These are phyloP conservation scores for Eucalyptus polyanthemos DNA, from an alignment of 345 rosid genomes.

Conservation along the genomic window DNA sequence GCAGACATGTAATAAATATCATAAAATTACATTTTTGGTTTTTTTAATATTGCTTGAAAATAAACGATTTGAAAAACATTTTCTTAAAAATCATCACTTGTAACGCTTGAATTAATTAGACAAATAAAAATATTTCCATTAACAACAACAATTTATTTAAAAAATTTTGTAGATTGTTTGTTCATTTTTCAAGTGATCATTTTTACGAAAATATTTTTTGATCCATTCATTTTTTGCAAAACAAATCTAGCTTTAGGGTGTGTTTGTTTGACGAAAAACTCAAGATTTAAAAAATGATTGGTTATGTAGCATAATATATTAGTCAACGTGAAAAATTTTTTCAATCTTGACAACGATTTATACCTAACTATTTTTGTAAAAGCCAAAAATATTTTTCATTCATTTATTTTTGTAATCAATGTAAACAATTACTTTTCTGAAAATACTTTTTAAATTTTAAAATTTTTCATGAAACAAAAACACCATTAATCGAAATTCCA, in stretches of 20 bases:
- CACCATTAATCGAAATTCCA: too few relatives aligned
- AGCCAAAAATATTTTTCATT: neutral
- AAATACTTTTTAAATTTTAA: too few relatives aligned
- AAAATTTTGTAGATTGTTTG: fast-evolving
- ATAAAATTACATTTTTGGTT: neutral
- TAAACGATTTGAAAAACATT: neutral
- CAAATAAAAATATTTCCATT: neutral
- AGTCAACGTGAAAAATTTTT: fast-evolving
- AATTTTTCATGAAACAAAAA: too few relatives aligned
- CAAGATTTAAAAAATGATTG: neutral
- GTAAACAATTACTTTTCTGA: fast-evolving
- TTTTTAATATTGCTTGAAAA: neutral
- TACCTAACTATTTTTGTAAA: fast-evolving
- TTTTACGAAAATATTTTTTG: fast-evolving
- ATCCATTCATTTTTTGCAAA: fast-evolving
- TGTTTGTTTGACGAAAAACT: too few relatives aligned
- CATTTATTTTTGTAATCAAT: fast-evolving
- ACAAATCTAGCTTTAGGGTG: too few relatives aligned
- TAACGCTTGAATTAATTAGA: neutral
- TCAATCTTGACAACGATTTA: neutral
- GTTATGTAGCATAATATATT: fast-evolving
- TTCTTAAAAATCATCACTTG: fast-evolving
- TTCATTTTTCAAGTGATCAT: fast-evolving
- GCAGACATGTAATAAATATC: neutral
- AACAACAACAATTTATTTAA: fast-evolving